Conservation (phyloP, 2,329 filamentous ascomycete species). For the Xylaria sp. region DNA sequence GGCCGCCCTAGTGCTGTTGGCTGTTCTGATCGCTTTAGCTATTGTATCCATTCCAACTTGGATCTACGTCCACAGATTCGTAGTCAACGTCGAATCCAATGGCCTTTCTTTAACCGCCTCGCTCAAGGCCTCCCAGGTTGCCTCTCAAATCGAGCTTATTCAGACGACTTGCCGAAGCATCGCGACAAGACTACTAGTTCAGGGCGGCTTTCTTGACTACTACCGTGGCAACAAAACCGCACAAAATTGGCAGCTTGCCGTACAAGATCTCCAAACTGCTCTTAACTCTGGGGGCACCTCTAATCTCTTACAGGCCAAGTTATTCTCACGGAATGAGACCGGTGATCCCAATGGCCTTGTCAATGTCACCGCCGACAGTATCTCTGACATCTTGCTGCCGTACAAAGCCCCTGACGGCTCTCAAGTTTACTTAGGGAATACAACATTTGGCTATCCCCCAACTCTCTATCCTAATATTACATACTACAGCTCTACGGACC, state of each 20-base stretch:
- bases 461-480: conserved; percentile 82
- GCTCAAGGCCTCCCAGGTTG: conserved; percentile 84
- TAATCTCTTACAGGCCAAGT: conserved; percentile 73
- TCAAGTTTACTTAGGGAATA: conserved; percentile 66
- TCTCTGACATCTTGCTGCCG: conserved; percentile 68
- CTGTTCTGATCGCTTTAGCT: conserved; percentile 77
- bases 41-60: conserved; percentile 82
- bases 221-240: conserved; percentile 65
- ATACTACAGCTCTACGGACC: conserved; percentile 60
- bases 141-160: conserved; percentile 81
- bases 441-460: conserved; percentile 73
- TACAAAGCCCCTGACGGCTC: conserved; percentile 67
- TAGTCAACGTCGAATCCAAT: conserved; percentile 62
- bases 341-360: conserved; percentile 65
- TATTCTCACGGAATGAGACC: conserved; percentile 76
- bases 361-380: conserved; percentile 66
- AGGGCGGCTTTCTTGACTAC: conserved; percentile 62
- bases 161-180: conserved; percentile 79
- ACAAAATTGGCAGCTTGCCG: conserved; percentile 69
- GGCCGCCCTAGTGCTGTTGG: conserved; percentile 78
- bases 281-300: conserved; percentile 64
- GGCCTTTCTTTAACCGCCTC: conserved; percentile 82
- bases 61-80: conserved; percentile 66
- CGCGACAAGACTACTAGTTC: conserved; percentile 71
- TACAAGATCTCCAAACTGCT: conserved; percentile 75